These are phyloP conservation scores for Fraxinus albicans DNA, from an alignment of 305 asterid species.

Conservation along the genomic window DNA sequence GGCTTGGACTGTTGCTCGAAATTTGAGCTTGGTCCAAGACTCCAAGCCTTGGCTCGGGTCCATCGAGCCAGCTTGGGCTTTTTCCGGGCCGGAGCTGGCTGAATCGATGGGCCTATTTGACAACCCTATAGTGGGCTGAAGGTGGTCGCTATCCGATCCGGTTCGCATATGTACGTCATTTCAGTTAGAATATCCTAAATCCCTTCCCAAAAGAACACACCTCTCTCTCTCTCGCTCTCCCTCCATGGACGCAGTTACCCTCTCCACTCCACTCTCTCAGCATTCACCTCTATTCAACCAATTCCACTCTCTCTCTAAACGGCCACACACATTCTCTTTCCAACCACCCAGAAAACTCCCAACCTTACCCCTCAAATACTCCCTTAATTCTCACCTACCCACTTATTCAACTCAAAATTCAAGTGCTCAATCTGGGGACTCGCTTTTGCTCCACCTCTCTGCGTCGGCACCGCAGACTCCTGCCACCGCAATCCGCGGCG, in stretches of 20 bases:
- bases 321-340: slow-evolving; percentile 15
- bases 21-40: too few species aligned
- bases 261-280: slow-evolving; percentile 44
- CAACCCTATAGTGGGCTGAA: neutral
- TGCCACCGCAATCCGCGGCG: slow-evolving; percentile 60
- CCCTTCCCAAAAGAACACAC: neutral
- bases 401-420: slow-evolving; percentile 22
- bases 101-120: too few species aligned
- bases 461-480: slow-evolving; percentile 54
- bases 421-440: slow-evolving; percentile 24
- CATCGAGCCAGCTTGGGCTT: too few species aligned
- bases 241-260: neutral
- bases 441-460: slow-evolving; percentile 34
- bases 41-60: too few species aligned
- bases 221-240: too few species aligned
- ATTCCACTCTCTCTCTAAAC: slow-evolving; percentile 26
- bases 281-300: slow-evolving; percentile 28
- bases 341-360: slow-evolving; percentile 18
- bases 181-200: neutral
- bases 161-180: neutral
- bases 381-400: slow-evolving; percentile 30
- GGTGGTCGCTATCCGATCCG: neutral
- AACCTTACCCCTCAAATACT: slow-evolving; percentile 36
- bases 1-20: too few species aligned
- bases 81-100: too few species aligned